Evolutionary conservation across 768 basidiomycete genomes (phyloP), one percentile per base, ranked within the genome.

Genomic region (Coprinellus aureogranulatus): DNA sequence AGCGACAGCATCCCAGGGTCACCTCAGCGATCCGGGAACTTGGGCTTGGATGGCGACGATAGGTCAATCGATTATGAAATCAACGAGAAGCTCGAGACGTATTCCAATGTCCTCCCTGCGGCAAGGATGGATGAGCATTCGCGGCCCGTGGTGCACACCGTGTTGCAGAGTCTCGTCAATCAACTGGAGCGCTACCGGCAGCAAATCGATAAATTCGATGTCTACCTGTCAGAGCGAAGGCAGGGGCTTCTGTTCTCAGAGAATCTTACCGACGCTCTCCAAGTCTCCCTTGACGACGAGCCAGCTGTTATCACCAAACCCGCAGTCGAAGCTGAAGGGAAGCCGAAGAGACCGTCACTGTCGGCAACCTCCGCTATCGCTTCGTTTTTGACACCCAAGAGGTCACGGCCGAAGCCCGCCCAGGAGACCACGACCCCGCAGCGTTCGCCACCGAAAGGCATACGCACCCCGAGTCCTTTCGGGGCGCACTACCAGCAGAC

Each of bases 181-280:
- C 91, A 94, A 63, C 80, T 98, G 9, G 89, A 93, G 64, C 78
- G 82, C 45, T 94, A 94, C 73, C 87, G 93, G 6, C 77, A 81
- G 40, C 68, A 80, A 20, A 86, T 96, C 27, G 81, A 87, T 22
- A 75, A 87, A 46, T 97, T 98, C 66, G 94, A 98, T 74, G 82
- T 81, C 66, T 91, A 84, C 65, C 82, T 98, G 2, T 70, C 85
- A 1, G 92, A 98, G 71, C 83, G 96, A 34, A 82, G 96, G 18
- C 89, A 89, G 66, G 95, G 94, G 1, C 78, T 98, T 9, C 73
- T 96, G 18, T 97, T 96, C 70, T 89, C 89, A 3, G 94, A 97
- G 72, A 94, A 94, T 67, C 75, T 97, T 34, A 90, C 87, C 6
- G 96, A 98, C 64, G 95, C 95, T 3, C 76, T 98, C 57, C 88